Evolutionary conservation across 176 grass and related monocot genomes (phyloP).

Genomic region (Avena insularis): DNA sequence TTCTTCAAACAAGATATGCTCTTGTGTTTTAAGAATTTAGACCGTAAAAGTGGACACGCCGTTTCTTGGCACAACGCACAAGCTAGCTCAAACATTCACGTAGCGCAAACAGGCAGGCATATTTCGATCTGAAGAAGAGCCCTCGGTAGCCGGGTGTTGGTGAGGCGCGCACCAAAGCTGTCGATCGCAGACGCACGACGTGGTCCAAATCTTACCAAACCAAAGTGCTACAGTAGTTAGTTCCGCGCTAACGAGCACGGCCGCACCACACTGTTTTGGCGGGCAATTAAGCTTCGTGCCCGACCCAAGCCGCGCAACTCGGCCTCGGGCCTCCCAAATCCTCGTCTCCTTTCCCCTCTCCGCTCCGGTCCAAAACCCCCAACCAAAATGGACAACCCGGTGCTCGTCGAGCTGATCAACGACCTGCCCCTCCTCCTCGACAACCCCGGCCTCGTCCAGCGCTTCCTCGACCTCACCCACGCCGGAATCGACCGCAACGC

Average conservation of each 20-base stretch:
- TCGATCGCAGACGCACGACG: too few species aligned
- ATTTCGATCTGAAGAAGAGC: too few species aligned
- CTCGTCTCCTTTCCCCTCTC: not conserved
- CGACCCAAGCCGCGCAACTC: not conserved
- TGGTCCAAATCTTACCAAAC: not conserved
- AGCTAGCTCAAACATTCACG: too few species aligned
- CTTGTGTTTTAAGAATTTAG: too few species aligned
- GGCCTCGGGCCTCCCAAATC: not conserved
- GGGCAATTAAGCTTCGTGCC: not conserved
- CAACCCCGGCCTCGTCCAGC: not conserved
- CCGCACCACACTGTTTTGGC: not conserved
- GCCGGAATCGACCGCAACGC: not conserved
- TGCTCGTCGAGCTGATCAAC: not conserved
- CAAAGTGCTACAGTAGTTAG: too few species aligned
- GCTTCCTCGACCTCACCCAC: not conserved
- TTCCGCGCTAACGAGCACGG: too few species aligned
- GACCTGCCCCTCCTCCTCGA: not conserved
- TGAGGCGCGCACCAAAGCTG: too few species aligned
- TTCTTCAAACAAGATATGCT: too few species aligned
- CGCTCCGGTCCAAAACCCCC: constrained; percentile 3
- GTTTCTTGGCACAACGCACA: not conserved
- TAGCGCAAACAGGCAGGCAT: too few species aligned
- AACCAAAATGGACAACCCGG: not conserved
- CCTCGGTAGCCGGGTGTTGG: too few species aligned
- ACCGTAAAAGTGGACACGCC: not conserved